Evolutionary conservation across 148 eudicot genomes (phyloP).

Genomic region (Rhododendron henanense): DNA sequence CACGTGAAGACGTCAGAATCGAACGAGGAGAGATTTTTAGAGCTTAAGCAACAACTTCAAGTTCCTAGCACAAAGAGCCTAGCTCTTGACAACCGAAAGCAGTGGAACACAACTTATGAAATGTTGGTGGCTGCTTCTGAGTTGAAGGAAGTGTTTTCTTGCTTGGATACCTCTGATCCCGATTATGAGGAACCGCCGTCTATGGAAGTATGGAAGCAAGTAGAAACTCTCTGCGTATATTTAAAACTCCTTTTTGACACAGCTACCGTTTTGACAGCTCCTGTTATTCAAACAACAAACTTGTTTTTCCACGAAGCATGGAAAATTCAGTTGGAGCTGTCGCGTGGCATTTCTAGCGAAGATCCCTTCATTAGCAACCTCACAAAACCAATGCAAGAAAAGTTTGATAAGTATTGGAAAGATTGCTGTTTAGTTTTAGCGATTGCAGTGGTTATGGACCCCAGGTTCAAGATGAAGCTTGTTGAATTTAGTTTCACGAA

Average conservation of each 20-base stretch:
- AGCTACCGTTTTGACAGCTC: slow-evolving; percentile 42
- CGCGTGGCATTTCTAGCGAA: slow-evolving; percentile 65
- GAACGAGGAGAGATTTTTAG: slow-evolving; percentile 70
- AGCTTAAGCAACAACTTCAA: slow-evolving; percentile 71
- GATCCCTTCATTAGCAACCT: slow-evolving; percentile 52
- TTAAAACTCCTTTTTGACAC: slow-evolving; percentile 67
- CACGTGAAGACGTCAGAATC: slow-evolving; percentile 67
- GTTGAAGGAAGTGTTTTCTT: slow-evolving; percentile 67
- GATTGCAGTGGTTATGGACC: slow-evolving; percentile 85
- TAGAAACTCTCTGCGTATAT: slow-evolving; percentile 53
- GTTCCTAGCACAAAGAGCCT: slow-evolving; percentile 61
- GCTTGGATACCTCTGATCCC: slow-evolving; percentile 67
- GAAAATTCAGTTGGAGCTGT: slow-evolving; percentile 82
- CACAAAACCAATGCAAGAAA: slow-evolving; percentile 59
- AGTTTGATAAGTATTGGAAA: slow-evolving; percentile 71
- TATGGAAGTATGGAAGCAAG: slow-evolving; percentile 62
- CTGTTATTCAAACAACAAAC: slow-evolving; percentile 47
- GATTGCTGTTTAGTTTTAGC: slow-evolving; percentile 64
- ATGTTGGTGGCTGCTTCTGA: slow-evolving; percentile 87
- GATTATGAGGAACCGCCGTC: slow-evolving; percentile 65
- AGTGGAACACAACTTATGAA: slow-evolving; percentile 85
- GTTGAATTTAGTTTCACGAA: slow-evolving; percentile 87
- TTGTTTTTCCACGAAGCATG: slow-evolving; percentile 81
- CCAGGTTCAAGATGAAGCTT: slow-evolving; percentile 90
- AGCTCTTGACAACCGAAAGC: slow-evolving; percentile 51